Evolutionary conservation across 1,284 basidiomycete genomes (phyloP), one percentile per base, ranked within the genome.

Genomic region (Lentinus polychrous): DNA sequence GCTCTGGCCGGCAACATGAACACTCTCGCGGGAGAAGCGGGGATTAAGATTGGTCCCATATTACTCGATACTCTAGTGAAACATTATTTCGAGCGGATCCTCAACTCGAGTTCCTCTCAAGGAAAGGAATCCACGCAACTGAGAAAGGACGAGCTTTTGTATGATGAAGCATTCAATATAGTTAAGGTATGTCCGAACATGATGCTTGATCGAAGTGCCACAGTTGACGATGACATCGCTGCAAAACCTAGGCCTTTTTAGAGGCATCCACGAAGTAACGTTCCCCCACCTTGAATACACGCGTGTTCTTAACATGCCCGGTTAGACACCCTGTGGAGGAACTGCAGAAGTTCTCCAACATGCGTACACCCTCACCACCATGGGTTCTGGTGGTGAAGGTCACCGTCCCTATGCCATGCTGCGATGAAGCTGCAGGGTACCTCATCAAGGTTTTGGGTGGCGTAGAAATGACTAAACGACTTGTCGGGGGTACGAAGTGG

Each of bases 401-500:
- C 3, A 63, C 84, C 6, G 78, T 99, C 2, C 87, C 86, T 2
- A 76, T 86, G 66, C 72, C 77, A 1, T 83, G 76, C 49, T 93
- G 93, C 58, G 78, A 89, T 42, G 73, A 85, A 23, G 91, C 95
- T 0, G 92, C 95, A 1, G 66, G 71, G 5, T 67, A 81, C 53
- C 75, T 99, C 38, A 82, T 94, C 48, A 71, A 80, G 50, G 92
- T 84, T 1, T 74, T 99, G 10, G 94, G 95, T 0, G 92, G 94
- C 8, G 80, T 88, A 54, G 85, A 86, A 27, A 71, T 75, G 45
- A 80, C 89, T 8, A 79, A 81, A 55, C 78, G 77, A 47, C 64
- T 94, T 22, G 83, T 94, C 1, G 94, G 94, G 14, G 95, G 94
- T 1, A 82, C 83, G 6, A 93, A 93, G 60, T 98, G 95, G 94